phyloP scores from a whole-genome alignment of 139 green algal genomes.

The Protoeuglena noctilucae region DNA sequence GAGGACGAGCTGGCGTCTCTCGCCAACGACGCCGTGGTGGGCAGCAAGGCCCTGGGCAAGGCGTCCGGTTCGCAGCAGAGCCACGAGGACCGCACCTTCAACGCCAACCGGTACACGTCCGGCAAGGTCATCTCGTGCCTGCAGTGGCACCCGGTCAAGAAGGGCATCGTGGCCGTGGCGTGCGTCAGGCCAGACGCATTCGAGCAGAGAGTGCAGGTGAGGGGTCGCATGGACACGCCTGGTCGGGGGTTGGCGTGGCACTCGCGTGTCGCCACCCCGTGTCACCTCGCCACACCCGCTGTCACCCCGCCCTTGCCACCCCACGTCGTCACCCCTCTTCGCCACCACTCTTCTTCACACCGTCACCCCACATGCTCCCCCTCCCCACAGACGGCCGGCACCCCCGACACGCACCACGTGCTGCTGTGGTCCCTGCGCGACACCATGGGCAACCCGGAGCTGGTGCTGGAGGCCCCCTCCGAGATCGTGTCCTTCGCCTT shows the following conservation, averaged over 20 bases:
- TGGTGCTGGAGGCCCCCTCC: conserved; percentile 51
- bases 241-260: too few relatives aligned
- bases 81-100: conserved; percentile 43
- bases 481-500: conserved; percentile 57
- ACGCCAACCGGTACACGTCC: conserved; percentile 55
- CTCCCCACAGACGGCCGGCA: too few relatives aligned
- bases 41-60: conserved; percentile 1
- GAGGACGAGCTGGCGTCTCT: conserved; percentile 52
- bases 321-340: too few relatives aligned
- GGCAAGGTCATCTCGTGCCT: conserved; percentile 46
- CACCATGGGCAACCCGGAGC: conserved; percentile 64
- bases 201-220: conserved; percentile 31
- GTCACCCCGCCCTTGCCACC: too few relatives aligned
- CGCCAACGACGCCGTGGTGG: conserved; percentile 41
- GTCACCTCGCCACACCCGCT: too few relatives aligned
- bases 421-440: conserved; percentile 72
- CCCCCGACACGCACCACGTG: conserved; percentile 29
- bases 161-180: conserved; percentile 48
- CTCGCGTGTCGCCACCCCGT: too few relatives aligned
- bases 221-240: too few relatives aligned
- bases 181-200: conserved; percentile 34
- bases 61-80: not conserved
- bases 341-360: too few relatives aligned
- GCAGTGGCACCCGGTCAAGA: conserved; percentile 50
- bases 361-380: too few relatives aligned